Conservation (phyloP, 139 green algal genomes). For the Deuterostichococcus epilithicus region DNA sequence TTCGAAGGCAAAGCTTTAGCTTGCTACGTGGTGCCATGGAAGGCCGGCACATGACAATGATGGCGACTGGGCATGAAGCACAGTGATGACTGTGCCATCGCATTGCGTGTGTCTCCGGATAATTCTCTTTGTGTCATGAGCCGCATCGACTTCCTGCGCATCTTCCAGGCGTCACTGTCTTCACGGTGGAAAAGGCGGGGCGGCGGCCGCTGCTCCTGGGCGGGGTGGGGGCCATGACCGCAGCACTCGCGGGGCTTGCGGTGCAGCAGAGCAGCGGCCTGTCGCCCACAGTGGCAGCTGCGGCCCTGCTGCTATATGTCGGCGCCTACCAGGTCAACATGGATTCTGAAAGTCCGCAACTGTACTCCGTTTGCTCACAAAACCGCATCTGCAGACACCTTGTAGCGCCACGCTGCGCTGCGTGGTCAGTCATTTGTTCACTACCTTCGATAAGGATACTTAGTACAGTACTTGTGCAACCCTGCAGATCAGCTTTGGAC, state of each 20-base stretch:
- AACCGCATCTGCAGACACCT: background rate
- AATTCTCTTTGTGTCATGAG: background rate
- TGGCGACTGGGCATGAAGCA: too few species aligned
- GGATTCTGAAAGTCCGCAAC: background rate
- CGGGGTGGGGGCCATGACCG: slow-evolving; percentile 67
- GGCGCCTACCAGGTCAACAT: slow-evolving; percentile 74
- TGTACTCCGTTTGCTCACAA: background rate
- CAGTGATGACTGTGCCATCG: too few species aligned
- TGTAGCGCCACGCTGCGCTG: background rate
- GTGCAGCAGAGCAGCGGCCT: background rate
- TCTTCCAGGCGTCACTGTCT: slow-evolving; percentile 68
- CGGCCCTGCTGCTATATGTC: slow-evolving; percentile 84
- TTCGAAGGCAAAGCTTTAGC: too few species aligned
- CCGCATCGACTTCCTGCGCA: background rate
- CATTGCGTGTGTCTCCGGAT: too few species aligned
- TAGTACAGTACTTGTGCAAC: too few species aligned
- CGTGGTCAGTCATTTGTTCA: background rate
- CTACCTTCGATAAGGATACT: background rate
- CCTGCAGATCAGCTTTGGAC: slow-evolving; percentile 79
- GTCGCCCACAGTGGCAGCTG: slow-evolving; percentile 54
- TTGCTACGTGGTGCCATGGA: too few species aligned
- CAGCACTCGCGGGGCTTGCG: slow-evolving; percentile 55
- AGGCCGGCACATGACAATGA: too few species aligned
- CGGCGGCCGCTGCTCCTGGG: slow-evolving; percentile 79
- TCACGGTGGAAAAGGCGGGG: slow-evolving; percentile 69